Evolutionary conservation across 2,329 filamentous ascomycete genomes (phyloP), one percentile per base, ranked within the genome.

Genomic region (Epichloe gansuensis): DNA sequence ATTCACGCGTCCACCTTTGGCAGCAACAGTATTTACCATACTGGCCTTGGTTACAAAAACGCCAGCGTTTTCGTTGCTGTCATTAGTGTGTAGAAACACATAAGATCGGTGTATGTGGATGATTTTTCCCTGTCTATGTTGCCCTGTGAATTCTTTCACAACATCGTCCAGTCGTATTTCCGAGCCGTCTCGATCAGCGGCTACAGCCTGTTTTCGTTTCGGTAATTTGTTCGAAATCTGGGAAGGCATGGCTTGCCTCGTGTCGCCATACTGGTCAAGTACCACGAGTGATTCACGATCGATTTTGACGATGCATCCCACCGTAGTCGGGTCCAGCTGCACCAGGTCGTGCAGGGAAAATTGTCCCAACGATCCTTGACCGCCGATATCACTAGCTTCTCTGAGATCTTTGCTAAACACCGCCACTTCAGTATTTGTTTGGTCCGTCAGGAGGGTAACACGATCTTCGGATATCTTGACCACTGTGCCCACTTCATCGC

Each of bases 341-440:
- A 98, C 89, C 28, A 98, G 78, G 66, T 98, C 93, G 61, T 94
- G 89, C 37, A 98, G 82, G 60, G 91, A 86, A 67, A 87, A 97
- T 68, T 94, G 88, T 11, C 89, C 89, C n/a, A 91, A 73, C 35
- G 83, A 82, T 31, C 88, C 86, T 63, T 91, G 84, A 15, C 88
- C 90, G 57, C 90, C 91, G 60, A 90, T 89, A 65, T 97, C 93
- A 52, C 88, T 89, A 31, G 93, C 93, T 68, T 95, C 88, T 59
- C 94, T 82, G 55, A 98, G 72, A 71, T 98, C 93, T 67, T 95
- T 96, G 73, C 91, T 96, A 66, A 98, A 98, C 37, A 98, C 93
- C 0, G 91, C 96, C 60, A 98, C 90, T 66, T 98, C 93, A 50
- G 85, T 83, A 69, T 93, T 91, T 55, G 82, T 93, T 66, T 93